Base-by-base conservation (phyloP, 305 asterid species). In the Stenogyne calaminthoides region DNA sequence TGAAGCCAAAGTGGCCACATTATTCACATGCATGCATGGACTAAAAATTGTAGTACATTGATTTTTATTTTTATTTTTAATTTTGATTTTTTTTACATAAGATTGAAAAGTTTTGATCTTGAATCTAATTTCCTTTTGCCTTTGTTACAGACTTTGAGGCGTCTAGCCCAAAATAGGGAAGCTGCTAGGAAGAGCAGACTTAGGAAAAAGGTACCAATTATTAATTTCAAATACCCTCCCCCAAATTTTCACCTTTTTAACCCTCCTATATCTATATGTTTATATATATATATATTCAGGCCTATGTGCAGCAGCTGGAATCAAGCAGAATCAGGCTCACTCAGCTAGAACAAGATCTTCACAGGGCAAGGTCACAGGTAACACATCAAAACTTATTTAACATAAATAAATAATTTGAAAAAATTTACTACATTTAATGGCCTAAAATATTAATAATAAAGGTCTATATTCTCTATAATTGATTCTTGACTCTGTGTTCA, bases 151-250 rank as follows among this genome's bases (percentile, higher is more conserved):
- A 90, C 96, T 44, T 47, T 95, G 87, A 91, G 98, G 77, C 96
- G 99, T 74, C 86, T 95, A 82, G 99, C 99, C 51, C 99, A 95
- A 80, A 95, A 95, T 79, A 85, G 99, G 84, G 99, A 92, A 87
- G 99, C 99, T 47, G 99, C 99, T 68, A 89, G 84, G 79, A 95
- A 90, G 78, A 95, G 99, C 88, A 90, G 99, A 82, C 90, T 90
- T 58, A 88, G 97, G 60, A 95, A 92, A 80, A 95, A 95, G 95
- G 99, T 91, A 8, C 15, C 69, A 59, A 39, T 6, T 6, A 49
- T 49, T 15, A 56, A 29, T 62, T 32, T 29, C 6, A 44, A 29
- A 14, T 6, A 10, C 11, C 14, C 2, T 8, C 5, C 6, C 9
- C 4, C n/a, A n/a, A n/a, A 16, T 65, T 52, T 9, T 2, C 15